Evolutionary conservation across 2,329 filamentous ascomycete genomes (phyloP), one percentile per base, ranked within the genome.

Genomic region (Sclerotinia borealis): DNA sequence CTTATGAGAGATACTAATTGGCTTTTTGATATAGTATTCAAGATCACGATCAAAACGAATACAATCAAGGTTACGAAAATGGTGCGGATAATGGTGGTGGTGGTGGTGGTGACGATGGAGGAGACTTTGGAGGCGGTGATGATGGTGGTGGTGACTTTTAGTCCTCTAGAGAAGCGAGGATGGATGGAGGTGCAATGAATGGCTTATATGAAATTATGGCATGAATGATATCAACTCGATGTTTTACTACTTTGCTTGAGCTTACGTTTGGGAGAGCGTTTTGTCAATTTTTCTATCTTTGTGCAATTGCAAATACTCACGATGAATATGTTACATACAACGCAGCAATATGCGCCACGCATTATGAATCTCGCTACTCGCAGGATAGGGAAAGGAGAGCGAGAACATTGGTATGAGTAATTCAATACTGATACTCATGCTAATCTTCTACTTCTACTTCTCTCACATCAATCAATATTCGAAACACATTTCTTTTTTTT

Each of bases 1-100:
- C 13, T 37, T 17, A 45, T 15, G n/a, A 27, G 15, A 39, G 27
- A 17, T 34, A 45, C 54, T 58, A 17, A 59, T 37, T 37, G 22
- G 34, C 36, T 22, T 34, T 34, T 47, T 17, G 9, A 63, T 36
- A 17, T 13, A 63, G 61, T 1, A 80, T 93, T 58, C 77, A 89
- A 63, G 84, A 87, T 65, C 74, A 82, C 52, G 76, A 90, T 68
- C 77, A 88, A 65, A 79, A 85, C 6, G 82, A 83, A 36, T 88
- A 85, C 69, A 69, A 82, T 25, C 74, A 84, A 22, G 82, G 81
- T 27, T 79, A 80, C 63, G 69, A 45, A 4, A 68, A 65, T 51
- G 65, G 65, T 11, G 65, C 63, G 8, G 65, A 64, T 43, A 62
- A 48, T 13, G 52, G 50, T n/a, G 64, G 62, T 9, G 74, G 70